Conservation (phyloP, 2,329 filamentous ascomycete genomes). For the Macroventuria anomochaeta region DNA sequence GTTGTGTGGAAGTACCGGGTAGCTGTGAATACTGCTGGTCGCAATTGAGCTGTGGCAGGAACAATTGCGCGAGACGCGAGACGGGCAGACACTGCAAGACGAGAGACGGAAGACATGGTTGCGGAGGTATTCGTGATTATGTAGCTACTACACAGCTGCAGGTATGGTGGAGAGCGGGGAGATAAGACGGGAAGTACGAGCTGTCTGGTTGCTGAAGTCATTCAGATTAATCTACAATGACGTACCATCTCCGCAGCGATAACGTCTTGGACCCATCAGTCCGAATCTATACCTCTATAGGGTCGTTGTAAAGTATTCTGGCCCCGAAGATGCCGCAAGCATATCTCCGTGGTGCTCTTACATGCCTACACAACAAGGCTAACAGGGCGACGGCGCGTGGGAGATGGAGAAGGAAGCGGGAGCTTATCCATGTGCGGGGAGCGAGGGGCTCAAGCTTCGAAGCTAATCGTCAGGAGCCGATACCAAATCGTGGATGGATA, state of each 20-base stretch:
- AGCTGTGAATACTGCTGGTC: conserved; percentile 30
- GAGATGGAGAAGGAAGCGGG: conserved; percentile 4
- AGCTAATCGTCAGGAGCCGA: neutral
- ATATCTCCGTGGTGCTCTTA: conserved; percentile 3
- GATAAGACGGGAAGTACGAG: conserved; percentile 26
- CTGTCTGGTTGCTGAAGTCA: conserved; percentile 19
- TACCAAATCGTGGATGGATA: neutral
- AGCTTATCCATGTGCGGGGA: conserved; percentile 6
- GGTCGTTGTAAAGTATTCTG: neutral
- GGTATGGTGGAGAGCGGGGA: conserved; percentile 20
- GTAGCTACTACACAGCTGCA: conserved; percentile 19
- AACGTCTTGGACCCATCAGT: conserved; percentile 11
- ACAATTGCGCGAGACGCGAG: conserved; percentile 41
- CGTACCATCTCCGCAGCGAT: conserved; percentile 15
- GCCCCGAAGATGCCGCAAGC: neutral
- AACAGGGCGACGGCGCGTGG: neutral
- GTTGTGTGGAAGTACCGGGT: conserved; percentile 37
- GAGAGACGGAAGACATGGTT: conserved; percentile 36
- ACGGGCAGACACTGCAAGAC: conserved; percentile 40
- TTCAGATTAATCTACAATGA: conserved; percentile 16
- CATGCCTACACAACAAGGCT: neutral
- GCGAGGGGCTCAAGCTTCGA: neutral
- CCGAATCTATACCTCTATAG: conserved; percentile 8
- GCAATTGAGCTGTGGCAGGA: conserved; percentile 26
- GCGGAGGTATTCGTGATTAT: conserved; percentile 13